Conservation (phyloP, 176 grass and related monocot species). For the Urochloa ruziziensis region DNA sequence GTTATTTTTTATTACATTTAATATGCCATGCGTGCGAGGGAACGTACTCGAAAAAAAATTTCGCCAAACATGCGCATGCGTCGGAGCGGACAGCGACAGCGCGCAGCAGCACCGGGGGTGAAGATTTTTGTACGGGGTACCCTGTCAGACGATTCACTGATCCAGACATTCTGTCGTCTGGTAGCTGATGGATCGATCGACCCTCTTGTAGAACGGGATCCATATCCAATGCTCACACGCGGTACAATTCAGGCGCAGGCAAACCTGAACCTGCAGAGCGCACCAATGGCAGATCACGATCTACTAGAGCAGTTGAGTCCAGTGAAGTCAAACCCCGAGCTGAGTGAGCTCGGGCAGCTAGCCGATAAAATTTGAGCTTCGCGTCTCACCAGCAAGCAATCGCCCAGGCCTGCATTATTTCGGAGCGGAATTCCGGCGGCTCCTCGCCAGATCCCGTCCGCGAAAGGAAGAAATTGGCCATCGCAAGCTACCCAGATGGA, state of each 20-base stretch:
- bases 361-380: background rate
- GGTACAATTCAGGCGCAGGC: background rate
- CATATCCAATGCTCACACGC: background rate
- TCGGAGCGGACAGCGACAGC: background rate
- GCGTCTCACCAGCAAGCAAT: background rate
- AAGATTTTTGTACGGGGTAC: background rate
- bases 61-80: too few relatives aligned
- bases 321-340: background rate
- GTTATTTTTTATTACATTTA: too few relatives aligned
- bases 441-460: constrained; percentile 6
- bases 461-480: background rate
- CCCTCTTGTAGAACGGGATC: background rate
- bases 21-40: too few relatives aligned
- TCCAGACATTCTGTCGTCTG: background rate
- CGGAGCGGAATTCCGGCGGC: background rate
- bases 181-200: background rate
- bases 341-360: background rate
- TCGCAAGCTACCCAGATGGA: constrained; percentile 19
- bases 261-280: background rate
- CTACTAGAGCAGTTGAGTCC: background rate
- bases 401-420: background rate
- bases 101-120: background rate
- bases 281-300: background rate
- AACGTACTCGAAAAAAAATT: too few relatives aligned
- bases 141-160: background rate